Evolutionary conservation across 495 filamentous ascomycete genomes (phyloP).

Genomic region (Cenococcum geophilum): DNA sequence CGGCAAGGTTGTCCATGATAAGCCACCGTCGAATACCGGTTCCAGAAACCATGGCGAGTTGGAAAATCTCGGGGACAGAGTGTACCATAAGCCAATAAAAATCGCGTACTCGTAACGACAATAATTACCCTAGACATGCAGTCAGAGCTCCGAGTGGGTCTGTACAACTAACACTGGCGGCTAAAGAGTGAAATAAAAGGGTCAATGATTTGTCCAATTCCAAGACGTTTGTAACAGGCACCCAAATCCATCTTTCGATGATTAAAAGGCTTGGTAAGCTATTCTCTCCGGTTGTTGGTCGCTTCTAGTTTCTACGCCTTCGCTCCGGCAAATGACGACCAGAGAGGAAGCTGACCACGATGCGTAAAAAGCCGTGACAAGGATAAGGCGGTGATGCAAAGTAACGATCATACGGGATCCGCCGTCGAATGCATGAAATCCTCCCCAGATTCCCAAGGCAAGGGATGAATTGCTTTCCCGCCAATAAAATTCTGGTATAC

Average conservation of each 20-base stretch:
- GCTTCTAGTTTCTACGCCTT: background rate
- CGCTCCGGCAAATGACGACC: background rate
- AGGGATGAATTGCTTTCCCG: background rate
- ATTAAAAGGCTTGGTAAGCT: background rate
- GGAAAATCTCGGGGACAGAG: background rate
- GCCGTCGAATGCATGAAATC: background rate
- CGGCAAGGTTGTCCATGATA: background rate
- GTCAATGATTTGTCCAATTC: background rate
- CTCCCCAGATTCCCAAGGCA: background rate
- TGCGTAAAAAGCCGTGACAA: background rate
- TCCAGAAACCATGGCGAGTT: background rate
- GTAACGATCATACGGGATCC: background rate
- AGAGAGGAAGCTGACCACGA: background rate
- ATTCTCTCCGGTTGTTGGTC: background rate
- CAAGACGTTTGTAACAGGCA: background rate
- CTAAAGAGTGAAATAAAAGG: constrained; percentile 24
- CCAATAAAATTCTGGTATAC: background rate
- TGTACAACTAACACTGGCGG: background rate
- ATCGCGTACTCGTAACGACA: background rate
- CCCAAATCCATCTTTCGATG: background rate
- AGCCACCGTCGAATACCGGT: background rate
- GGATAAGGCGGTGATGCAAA: background rate
- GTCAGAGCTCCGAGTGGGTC: background rate
- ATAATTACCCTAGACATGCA: background rate
- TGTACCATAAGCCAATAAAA: background rate